Base-by-base conservation (phyloP, 441 rosid species). In the Erysimum cheiri region DNA sequence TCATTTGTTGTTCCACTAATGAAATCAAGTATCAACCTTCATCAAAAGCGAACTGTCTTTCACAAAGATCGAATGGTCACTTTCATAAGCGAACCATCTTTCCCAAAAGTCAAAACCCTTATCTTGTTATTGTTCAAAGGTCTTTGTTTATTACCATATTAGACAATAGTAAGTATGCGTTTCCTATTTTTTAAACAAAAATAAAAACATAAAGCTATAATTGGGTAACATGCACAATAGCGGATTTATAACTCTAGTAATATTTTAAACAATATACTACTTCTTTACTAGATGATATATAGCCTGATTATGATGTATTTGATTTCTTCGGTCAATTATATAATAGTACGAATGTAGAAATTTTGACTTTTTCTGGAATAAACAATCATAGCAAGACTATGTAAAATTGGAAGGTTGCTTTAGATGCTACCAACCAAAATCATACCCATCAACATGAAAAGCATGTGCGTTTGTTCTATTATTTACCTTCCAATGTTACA, bases 351-450 rank as follows among this genome's bases (percentile, higher is more conserved):
- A 50, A 59, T 50, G 57, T 9, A 13, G 15, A 11, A 66, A 33
- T n/a, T 52, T 60, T 74, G 73, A 53, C 69, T 1, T 60, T 67
- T 73, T 11, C 46, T 48, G 1, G 37, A 60, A 60, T 67, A 52
- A 52, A 53, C 31, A 52, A 67, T 22, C 36, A 37, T 14, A 22
- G 12, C 50, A 49, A 26, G 13, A 29, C 43, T 40, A 36, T 2
- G 1, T 13, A 10, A 35, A 22, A 28, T 39, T 9, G 69, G 14
- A 46, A 61, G 46, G 39, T 60, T 44, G 58, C 52, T 44, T 60
- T 17, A n/a, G 59, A n/a, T 61, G 64, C 52, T 67, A 74, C 78
- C 78, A 69, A 74, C 78, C 70, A 74, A 47, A 46, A 54, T 69
- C 15, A 69, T 37, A 35, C 14, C 36, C 65, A 62, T 55, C 54